Base-by-base conservation (phyloP, 2,329 filamentous ascomycete species). In the Alternaria gaisen region DNA sequence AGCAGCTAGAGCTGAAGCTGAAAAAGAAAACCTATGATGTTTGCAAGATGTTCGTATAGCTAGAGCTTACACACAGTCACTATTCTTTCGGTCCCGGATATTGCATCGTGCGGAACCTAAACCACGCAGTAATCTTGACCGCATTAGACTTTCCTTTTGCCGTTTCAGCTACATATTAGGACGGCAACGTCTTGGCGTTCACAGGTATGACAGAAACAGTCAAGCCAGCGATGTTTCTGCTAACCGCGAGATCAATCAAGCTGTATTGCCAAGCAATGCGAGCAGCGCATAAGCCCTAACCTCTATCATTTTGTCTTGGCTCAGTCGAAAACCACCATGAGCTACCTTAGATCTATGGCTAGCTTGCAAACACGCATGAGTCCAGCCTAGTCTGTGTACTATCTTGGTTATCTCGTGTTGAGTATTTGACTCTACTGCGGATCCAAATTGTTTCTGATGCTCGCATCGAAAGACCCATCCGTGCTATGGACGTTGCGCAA, bases 401-500 rank as follows among this genome's bases (percentile, higher is more conserved):
- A n/a, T n/a, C n/a, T n/a, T n/a, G n/a, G n/a, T n/a, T n/a, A n/a
- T n/a, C n/a, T n/a, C n/a, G n/a, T n/a, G n/a, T n/a, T n/a, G n/a
- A n/a, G n/a, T n/a, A n/a, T n/a, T n/a, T n/a, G n/a, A n/a, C n/a
- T n/a, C n/a, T n/a, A n/a, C n/a, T n/a, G n/a, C n/a, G n/a, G 26
- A 28, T 2, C 1, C 26, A 28, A 28, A 2, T 28, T 28, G 26
- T 28, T 28, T 1, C 8, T 7, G 36, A 18, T 40, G 36, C 16
- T 11, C 14, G 0, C 5, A 40, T 42, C 26, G 8, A 56, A 42
- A 24, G 26, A 24, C 11, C 44, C 44, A 1, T 52, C 28, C 1
- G 28, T 56, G 36, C 41, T 22, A 20, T 58, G 55, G 2, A 26
- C 47, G 7, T 53, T 58, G 9, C 47, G 47, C 2, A 58, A n/a